Evolutionary conservation across 2,329 filamentous ascomycete genomes (phyloP), one percentile per base, ranked within the genome.

Genomic region (Penicillium sp.): DNA sequence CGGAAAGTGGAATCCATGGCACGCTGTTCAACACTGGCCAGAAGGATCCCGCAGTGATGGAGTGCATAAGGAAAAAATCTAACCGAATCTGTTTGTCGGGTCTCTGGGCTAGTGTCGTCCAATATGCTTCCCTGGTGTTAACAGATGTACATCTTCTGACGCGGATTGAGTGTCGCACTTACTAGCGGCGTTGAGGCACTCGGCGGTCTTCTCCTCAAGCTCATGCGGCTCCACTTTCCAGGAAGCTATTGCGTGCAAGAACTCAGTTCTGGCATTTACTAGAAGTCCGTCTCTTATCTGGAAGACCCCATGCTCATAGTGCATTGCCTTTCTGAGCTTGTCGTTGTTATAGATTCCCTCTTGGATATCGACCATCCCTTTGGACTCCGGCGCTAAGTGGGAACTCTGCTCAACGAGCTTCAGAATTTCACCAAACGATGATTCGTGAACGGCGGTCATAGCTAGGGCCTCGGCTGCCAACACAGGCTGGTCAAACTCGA

Each of bases 391-490:
- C 16, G 14, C 49, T 29, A 30, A 3, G 3, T 28, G 22, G 2
- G 42, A 34, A 12, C 19, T 18, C 3, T 41, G 3, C 22, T 57
- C 55, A 7, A 52, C 34, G 5, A 43, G 25, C 16, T 40, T 27
- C 27, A 57, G 30, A 10, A 52, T 41, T 3, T 50, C 46, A 5
- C 55, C 55, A 28, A 33, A 33, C 16, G 30, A n/a, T n/a, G 30
- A 33, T 7, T 33, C 30, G 61, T 92, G 87, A 3, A 86, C 80
- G 9, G 84, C 80, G 1, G 86, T 78, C 71, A 91, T 85, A 1
- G 89, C 87, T 6, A 95, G 77, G 1, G 76, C 88, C 70, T 89
- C 81, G 8, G 88, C 87, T 16, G 95, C 78, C 52, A 93, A 81
- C 27, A 83, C 84, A 1, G 87, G 87, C 64, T 91, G 87, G 4